These are phyloP conservation scores for Lodderomyces orthopsilosis DNA, from an alignment of 1,139 yeast species.

Conservation along the genomic window DNA sequence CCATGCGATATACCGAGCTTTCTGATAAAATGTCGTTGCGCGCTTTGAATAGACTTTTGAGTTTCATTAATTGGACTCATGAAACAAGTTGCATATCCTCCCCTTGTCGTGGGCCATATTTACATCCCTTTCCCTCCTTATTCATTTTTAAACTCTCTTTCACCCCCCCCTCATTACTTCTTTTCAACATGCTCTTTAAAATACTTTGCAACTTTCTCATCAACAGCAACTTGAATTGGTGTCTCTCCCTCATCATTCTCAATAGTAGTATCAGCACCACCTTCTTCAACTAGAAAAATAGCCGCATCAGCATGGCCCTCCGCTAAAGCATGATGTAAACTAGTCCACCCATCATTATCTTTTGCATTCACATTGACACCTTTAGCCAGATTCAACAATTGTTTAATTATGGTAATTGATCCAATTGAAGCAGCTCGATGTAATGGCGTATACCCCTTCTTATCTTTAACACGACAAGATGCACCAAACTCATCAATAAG, in stretches of 20 bases:
- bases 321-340: slow-evolving; percentile 86
- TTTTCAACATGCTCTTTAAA: slow-evolving; percentile 10
- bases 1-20: no score
- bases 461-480: slow-evolving; percentile 64
- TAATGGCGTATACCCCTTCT: slow-evolving; percentile 61
- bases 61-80: no score
- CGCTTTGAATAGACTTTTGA: no score
- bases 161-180: background rate
- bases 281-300: slow-evolving; percentile 53
- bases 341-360: slow-evolving; percentile 79
- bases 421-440: slow-evolving; percentile 88
- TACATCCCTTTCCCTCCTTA: no score
- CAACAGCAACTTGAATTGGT: slow-evolving; percentile 61
- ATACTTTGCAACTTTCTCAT: slow-evolving; percentile 45
- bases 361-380: slow-evolving; percentile 65
- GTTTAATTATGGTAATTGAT: slow-evolving; percentile 49
- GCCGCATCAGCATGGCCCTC: slow-evolving; percentile 89
- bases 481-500: slow-evolving; percentile 55
- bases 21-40: no score
- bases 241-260: slow-evolving; percentile 53
- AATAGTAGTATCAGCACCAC: slow-evolving; percentile 66
- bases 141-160: background rate
- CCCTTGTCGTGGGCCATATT: no score
- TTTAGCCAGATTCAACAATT: slow-evolving; percentile 46
- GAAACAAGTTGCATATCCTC: no score